These are phyloP conservation scores for Lipomyces orientalis DNA, from an alignment of 805 yeast species.

Conservation along the genomic window DNA sequence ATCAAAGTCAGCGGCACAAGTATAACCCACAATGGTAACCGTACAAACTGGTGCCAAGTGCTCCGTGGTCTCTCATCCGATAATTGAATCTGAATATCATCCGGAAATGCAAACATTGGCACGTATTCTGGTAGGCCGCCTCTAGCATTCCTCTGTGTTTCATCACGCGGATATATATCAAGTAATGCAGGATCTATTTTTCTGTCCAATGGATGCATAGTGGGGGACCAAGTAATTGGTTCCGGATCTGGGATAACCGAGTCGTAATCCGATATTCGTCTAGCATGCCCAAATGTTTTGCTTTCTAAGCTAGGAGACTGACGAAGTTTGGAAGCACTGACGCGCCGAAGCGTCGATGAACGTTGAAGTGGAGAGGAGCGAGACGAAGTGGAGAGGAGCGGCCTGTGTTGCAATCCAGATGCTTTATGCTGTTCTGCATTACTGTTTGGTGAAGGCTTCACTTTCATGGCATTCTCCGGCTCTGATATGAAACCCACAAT, in stretches of 20 bases:
- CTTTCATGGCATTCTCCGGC: too few species aligned
- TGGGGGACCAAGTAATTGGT: constrained; percentile 25
- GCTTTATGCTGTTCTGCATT: too few species aligned
- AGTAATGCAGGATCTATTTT: constrained; percentile 34
- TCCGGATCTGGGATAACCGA: constrained; percentile 34
- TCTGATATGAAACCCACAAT: too few species aligned
- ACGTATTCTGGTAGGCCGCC: constrained; percentile 35
- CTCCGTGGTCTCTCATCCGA: constrained; percentile 30
- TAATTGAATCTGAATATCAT: constrained; percentile 27
- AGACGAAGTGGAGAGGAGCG: too few species aligned
- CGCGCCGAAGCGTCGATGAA: constrained; percentile 19
- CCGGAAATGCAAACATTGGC: constrained; percentile 39
- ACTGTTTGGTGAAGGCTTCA: too few species aligned
- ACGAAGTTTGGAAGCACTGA: background rate
- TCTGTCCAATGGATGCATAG: constrained; percentile 32
- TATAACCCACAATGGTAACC: too few species aligned
- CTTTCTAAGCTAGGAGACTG: constrained; percentile 4
- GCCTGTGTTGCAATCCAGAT: too few species aligned
- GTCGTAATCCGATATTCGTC: constrained; percentile 31
- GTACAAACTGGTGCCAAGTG: constrained; percentile 34
- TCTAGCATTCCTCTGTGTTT: constrained; percentile 1
- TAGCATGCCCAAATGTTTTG: constrained; percentile 22
- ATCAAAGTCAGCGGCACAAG: too few species aligned
- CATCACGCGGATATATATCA: constrained; percentile 27
- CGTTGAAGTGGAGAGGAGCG: constrained; percentile 23